Conservation (phyloP, 331 rosid genomes). For the Malus hybrid region DNA sequence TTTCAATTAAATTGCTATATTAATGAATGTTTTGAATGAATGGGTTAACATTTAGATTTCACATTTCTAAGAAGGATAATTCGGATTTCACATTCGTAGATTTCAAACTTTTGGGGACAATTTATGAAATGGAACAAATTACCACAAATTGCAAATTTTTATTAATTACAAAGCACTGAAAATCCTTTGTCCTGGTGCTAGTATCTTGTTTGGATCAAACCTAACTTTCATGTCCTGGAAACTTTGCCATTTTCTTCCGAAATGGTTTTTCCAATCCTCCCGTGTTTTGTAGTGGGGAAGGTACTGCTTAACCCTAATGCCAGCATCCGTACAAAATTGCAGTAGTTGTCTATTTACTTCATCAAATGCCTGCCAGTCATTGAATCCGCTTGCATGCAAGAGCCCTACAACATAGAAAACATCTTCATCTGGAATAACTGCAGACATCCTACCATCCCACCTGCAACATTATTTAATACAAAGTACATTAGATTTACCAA, state of each 20-base stretch:
- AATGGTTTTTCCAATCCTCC: conserved; percentile 49
- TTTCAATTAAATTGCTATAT: no score
- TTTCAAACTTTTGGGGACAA: not conserved
- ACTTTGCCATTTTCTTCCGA: conserved; percentile 53
- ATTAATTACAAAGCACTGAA: conserved; percentile 17
- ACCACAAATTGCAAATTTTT: not conserved
- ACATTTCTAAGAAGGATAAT: no score
- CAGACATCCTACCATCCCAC: conserved; percentile 74
- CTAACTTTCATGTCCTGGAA: conserved; percentile 37
- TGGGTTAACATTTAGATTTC: no score
- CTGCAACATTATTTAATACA: conserved; percentile 19
- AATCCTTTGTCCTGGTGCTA: conserved; percentile 77
- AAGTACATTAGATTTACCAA: no score
- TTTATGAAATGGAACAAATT: no score
- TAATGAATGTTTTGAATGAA: not conserved
- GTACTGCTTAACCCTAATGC: conserved; percentile 45
- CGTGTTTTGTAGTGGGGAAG: conserved; percentile 41
- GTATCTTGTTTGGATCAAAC: conserved; percentile 60
- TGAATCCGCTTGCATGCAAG: conserved; percentile 26
- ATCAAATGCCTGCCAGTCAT: conserved; percentile 21
- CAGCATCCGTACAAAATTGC: conserved; percentile 31
- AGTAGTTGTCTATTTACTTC: conserved; percentile 37
- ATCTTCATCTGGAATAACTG: conserved; percentile 54
- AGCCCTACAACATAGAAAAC: conserved; percentile 48
- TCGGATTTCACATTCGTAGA: no score